Conservation (phyloP, 2,329 filamentous ascomycete species). For the Sphaerulina populicola region DNA sequence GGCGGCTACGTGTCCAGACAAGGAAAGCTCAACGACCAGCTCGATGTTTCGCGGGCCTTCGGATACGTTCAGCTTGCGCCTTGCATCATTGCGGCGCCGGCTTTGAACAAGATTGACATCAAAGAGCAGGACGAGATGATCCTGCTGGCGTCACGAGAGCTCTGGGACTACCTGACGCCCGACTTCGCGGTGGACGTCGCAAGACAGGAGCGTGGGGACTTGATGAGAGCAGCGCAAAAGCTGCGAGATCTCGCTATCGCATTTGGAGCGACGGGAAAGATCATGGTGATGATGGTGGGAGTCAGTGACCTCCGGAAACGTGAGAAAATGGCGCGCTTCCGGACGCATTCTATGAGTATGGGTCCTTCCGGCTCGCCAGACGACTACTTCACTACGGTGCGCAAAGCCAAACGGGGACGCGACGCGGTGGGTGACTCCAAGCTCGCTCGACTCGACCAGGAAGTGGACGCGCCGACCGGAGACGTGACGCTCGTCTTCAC, state of each 20-base stretch:
- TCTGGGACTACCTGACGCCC: conserved; percentile 90
- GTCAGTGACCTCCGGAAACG: conserved; percentile 83
- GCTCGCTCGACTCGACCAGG: conserved; percentile 75
- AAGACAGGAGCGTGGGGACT: conserved; percentile 72
- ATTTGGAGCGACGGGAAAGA: conserved; percentile 86
- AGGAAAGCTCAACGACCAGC: conserved; percentile 81
- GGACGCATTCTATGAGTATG: conserved; percentile 77
- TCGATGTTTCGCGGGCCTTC: conserved; percentile 89
- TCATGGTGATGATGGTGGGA: conserved; percentile 98
- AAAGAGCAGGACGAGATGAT: conserved; percentile 90
- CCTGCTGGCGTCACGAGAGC: conserved; percentile 77
- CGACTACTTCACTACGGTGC: conserved; percentile 57
- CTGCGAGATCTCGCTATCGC: conserved; percentile 90
- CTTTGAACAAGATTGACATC: conserved; percentile 69
- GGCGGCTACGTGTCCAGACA: conserved; percentile 94
- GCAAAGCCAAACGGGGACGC: conserved; percentile 53
- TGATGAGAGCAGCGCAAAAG: conserved; percentile 93
- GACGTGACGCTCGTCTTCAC: conserved; percentile 94
- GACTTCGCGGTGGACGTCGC: conserved; percentile 89
- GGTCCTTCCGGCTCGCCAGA: conserved; percentile 67
- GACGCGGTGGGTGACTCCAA: conserved; percentile 69
- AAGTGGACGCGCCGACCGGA: conserved; percentile 83
- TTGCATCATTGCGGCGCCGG: conserved; percentile 80
- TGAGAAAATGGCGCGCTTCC: conserved; percentile 59
- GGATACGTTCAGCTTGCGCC: conserved; percentile 91